phyloP scores from a whole-genome alignment of 805 yeast genomes.

The Metschnikowia cerradonensis region DNA sequence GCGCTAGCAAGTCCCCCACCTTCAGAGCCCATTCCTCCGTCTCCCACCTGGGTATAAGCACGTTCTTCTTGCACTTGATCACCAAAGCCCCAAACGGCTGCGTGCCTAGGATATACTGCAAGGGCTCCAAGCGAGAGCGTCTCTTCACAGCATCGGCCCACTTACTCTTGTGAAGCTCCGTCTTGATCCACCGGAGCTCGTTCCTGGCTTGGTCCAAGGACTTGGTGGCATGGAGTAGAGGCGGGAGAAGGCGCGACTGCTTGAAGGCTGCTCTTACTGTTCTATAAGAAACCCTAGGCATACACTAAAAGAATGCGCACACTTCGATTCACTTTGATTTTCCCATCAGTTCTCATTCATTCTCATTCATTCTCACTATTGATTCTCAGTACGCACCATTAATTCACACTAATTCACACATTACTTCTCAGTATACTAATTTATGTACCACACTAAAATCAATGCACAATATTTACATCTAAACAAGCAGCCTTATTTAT shows the following conservation, averaged over 20 bases:
- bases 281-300: constrained; percentile 32
- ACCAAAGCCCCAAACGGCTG: constrained; percentile 82
- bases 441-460: too few species aligned
- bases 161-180: constrained; percentile 45
- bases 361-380: neutral
- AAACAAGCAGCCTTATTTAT: too few species aligned
- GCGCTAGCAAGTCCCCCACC: neutral
- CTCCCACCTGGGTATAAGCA: constrained; percentile 89
- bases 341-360: neutral
- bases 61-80: constrained; percentile 57
- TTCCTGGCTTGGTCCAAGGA: constrained; percentile 41
- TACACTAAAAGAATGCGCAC: constrained; percentile 6
- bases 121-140: constrained; percentile 57
- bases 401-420: too few species aligned
- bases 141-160: constrained; percentile 52
- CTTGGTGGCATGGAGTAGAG: constrained; percentile 30
- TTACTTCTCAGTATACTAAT: too few species aligned
- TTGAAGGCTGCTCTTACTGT: constrained; percentile 25
- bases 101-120: constrained; percentile 78
- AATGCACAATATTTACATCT: too few species aligned
- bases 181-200: constrained; percentile 63
- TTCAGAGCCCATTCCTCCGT: constrained; percentile 82
- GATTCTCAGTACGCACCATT: neutral
- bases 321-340: neutral
- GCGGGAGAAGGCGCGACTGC: constrained; percentile 27